Conservation (phyloP, 2,329 filamentous ascomycete genomes). For the Neonectria hederae region DNA sequence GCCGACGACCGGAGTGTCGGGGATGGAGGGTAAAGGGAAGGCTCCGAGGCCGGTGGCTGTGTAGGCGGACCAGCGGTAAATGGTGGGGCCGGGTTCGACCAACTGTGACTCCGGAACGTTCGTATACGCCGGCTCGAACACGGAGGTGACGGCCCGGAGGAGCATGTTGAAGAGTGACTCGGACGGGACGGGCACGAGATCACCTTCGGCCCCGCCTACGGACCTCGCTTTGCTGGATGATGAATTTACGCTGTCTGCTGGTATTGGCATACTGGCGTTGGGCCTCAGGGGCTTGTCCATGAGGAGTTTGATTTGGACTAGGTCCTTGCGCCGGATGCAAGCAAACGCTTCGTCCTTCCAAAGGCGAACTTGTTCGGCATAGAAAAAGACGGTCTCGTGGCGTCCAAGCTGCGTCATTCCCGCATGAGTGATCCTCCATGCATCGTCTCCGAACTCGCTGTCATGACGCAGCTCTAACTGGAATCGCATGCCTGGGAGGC, state of each 20-base stretch:
- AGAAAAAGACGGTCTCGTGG: slow-evolving; percentile 86
- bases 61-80: slow-evolving; percentile 62
- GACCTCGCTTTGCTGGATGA: slow-evolving; percentile 20
- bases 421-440: slow-evolving; percentile 80
- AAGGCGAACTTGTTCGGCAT: slow-evolving; percentile 78
- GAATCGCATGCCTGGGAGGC: slow-evolving; percentile 67
- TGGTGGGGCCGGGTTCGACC: slow-evolving; percentile 47
- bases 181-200: slow-evolving; percentile 34
- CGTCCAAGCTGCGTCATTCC: slow-evolving; percentile 84
- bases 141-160: slow-evolving; percentile 57
- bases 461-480: slow-evolving; percentile 73
- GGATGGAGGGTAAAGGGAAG: slow-evolving; percentile 73
- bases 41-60: slow-evolving; percentile 67
- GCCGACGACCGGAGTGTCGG: slow-evolving; percentile 61
- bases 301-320: slow-evolving; percentile 77
- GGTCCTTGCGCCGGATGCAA: slow-evolving; percentile 75
- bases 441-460: slow-evolving; percentile 50
- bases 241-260: slow-evolving; percentile 29
- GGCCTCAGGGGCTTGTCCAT: slow-evolving; percentile 40
- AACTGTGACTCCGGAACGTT: slow-evolving; percentile 43
- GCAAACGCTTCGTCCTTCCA: slow-evolving; percentile 87
- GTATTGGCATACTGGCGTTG: slow-evolving; percentile 38
- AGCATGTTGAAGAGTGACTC: slow-evolving; percentile 58
- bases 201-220: slow-evolving; percentile 17
- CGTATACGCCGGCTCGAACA: slow-evolving; percentile 51